Evolutionary conservation across 805 yeast genomes (phyloP), one percentile per base, ranked within the genome.

Genomic region (Candida xyloterini): DNA sequence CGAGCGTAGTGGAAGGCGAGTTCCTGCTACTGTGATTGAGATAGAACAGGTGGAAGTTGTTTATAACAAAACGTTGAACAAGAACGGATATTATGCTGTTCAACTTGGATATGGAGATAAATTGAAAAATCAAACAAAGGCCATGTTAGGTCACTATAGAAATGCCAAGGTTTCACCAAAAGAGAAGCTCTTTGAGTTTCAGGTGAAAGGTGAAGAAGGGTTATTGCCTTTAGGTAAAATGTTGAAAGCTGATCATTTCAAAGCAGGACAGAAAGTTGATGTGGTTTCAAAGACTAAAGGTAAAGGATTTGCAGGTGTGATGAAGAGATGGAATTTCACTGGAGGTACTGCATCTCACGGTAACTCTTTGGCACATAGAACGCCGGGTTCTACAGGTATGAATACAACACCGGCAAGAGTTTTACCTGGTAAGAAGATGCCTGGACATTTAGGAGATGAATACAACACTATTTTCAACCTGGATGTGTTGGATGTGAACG

Each of bases 271-370:
- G 62, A 75, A 68, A 44, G 90, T 93, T 20, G 99, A 93, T 60
- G 68, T 88, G 38, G 74, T 79, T 59, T 84, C 90, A 11, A 72
- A 74, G 14, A 72, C 90, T 37, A 91, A 88, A 62, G 99, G 99
- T 66, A 93, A 93, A 65, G 99, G 99, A 9, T 88, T 88, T 62
- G 87, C 90, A 15, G 99, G 99, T 78, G 98, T 91, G 16, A 93
- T 93, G 96, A 91, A 91, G 63, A 81, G 96, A 66, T 84, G 84
- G 71, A 85, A 87, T 10, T 93, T 91, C 67, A 70, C 68, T 32
- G 99, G 99, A 73, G 77, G 85, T 63, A 76, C 79, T 30, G 97
- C 97, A 6, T 74, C 97, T 1, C 99, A 93, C 64, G 99, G 99
- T 84, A 90, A 86, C 18, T 87, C 99, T 21, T 70, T 76, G 35